These are phyloP conservation scores for Diutina sp. DNA, from an alignment of 1,139 yeast species.

Conservation along the genomic window DNA sequence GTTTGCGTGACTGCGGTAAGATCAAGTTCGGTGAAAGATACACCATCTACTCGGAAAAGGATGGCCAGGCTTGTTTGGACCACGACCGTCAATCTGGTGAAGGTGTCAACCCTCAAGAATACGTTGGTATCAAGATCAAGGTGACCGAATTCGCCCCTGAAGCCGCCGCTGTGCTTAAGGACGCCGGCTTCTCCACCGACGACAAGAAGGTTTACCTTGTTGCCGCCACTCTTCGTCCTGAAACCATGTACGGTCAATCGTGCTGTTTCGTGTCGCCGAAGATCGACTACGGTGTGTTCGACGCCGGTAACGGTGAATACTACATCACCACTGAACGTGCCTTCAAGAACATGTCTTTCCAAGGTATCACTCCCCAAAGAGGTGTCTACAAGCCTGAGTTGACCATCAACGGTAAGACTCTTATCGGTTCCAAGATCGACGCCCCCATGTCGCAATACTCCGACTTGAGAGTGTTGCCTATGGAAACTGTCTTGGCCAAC, in stretches of 20 bases:
- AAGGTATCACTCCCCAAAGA: constrained; percentile 80
- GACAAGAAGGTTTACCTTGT: constrained; percentile 66
- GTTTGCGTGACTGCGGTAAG: constrained; percentile 74
- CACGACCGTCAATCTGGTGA: constrained; percentile 97
- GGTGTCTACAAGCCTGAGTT: constrained; percentile 59
- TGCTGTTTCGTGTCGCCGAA: constrained; percentile 97
- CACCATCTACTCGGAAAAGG: constrained; percentile 94
- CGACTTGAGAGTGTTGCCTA: constrained; percentile 78
- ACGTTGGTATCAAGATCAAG: constrained; percentile 81
- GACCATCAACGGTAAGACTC: constrained; percentile 52
- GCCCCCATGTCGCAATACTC: constrained; percentile 69
- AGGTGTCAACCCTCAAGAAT: constrained; percentile 95
- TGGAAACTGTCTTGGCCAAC: constrained; percentile 90
- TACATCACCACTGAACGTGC: constrained; percentile 90
- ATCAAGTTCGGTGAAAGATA: constrained; percentile 97
- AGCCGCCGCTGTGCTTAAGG: constrained; percentile 37
- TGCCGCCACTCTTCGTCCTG: constrained; percentile 98
- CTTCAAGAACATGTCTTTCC: constrained; percentile 96
- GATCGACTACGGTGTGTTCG: constrained; percentile 82
- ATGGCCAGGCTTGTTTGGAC: constrained; percentile 99
- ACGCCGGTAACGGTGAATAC: constrained; percentile 68
- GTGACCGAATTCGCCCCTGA: constrained; percentile 49
- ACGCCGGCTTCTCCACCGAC: constrained; percentile 28
- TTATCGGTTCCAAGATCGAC: constrained; percentile 75
- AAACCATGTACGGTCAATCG: constrained; percentile 98